Conservation (phyloP, 768 basidiomycete species). For the Candolleomyces eurysporus region DNA sequence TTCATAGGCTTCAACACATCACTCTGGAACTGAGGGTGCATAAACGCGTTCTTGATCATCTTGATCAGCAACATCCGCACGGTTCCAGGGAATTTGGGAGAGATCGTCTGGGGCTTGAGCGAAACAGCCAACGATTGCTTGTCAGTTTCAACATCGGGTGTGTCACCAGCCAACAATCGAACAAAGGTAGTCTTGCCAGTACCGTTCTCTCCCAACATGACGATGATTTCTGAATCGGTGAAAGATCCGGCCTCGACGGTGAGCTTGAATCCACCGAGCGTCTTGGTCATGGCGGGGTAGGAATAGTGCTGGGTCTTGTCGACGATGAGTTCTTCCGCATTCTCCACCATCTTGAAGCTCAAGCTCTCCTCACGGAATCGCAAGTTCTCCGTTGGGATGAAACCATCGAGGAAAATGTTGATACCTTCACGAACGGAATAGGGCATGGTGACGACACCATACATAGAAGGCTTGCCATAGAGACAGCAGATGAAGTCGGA, state of each 20-base stretch:
- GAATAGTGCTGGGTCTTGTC: slow-evolving; percentile 88
- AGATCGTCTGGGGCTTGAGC: slow-evolving; percentile 97
- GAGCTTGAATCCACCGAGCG: slow-evolving; percentile 92
- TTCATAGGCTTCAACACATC: slow-evolving; percentile 98
- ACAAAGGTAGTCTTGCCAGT: slow-evolving; percentile 99
- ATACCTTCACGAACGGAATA: slow-evolving; percentile 98
- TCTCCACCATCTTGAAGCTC: slow-evolving; percentile 97
- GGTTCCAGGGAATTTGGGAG: slow-evolving; percentile 96
- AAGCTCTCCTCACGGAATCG: slow-evolving; percentile 96
- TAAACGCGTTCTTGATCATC: slow-evolving; percentile 92
- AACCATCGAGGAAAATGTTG: slow-evolving; percentile 99
- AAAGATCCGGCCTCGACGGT: slow-evolving; percentile 88
- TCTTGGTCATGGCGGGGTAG: slow-evolving; percentile 97
- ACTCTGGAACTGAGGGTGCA: slow-evolving; percentile 99
- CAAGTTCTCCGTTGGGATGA: slow-evolving; percentile 97
- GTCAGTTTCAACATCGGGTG: slow-evolving; percentile 80
- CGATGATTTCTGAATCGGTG: slow-evolving; percentile 99
- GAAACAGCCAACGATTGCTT: slow-evolving; percentile 85
- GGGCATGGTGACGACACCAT: slow-evolving; percentile 99
- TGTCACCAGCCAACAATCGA: slow-evolving; percentile 89
- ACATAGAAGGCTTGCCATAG: slow-evolving; percentile 96
- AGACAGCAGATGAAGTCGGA: slow-evolving; percentile 98
- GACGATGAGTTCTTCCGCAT: slow-evolving; percentile 82
- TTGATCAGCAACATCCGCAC: slow-evolving; percentile 94
- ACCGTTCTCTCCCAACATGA: slow-evolving; percentile 99